Base-by-base conservation (phyloP, 306 rosid genomes). In the Acacia melanoxylon region DNA sequence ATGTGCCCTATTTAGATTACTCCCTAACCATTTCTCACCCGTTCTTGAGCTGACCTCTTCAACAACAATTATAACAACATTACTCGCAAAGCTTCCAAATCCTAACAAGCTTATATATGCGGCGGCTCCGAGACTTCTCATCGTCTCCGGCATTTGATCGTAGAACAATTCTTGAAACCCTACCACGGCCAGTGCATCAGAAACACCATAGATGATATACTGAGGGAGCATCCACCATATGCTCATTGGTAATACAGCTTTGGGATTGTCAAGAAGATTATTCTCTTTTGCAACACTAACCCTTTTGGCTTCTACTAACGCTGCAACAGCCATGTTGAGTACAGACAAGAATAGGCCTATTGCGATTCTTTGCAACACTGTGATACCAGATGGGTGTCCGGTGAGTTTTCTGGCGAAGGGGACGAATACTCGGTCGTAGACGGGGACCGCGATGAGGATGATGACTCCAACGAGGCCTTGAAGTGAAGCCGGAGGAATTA, bases 181-280 rank as follows among this genome's bases (percentile, higher is more conserved):
- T 6, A 92, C 84, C 2, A 86, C 56, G 3, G 97, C 14, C 4
- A 58, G 15, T 2, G 65, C 65, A 58, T 58, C 65, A 58, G 65
- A 58, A n/a, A 58, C 6, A 58, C 65, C 65, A 22, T 58, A 58
- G 15, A 91, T 54, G 54, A 87, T 13, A 74, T 83, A 94, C 22
- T 91, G 98, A 58, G 98, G 98, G 19, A 94, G 89, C 13, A 94
- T 15, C 98, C 98, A 94, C 93, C 94, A 92, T 45, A 89, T 74
- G 54, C 62, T 76, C 74, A 92, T 91, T 7, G 98, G 94, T 3
- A 94, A 8, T 4, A 81, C 52, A 31, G 86, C 88, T 58, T 72
- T 90, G 0, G 91, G 91, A 29, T 73, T 56, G 75, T 92, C 95
- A 2, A 84, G 12, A 48, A 94, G 87, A 19, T 83, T 80, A 46